A percentile compares a stretch with the other conserved stretches of the same genome.
Conservation (phyloP, 352 stramenopile species). For the Phytopythium chamaehyphon region DNA sequence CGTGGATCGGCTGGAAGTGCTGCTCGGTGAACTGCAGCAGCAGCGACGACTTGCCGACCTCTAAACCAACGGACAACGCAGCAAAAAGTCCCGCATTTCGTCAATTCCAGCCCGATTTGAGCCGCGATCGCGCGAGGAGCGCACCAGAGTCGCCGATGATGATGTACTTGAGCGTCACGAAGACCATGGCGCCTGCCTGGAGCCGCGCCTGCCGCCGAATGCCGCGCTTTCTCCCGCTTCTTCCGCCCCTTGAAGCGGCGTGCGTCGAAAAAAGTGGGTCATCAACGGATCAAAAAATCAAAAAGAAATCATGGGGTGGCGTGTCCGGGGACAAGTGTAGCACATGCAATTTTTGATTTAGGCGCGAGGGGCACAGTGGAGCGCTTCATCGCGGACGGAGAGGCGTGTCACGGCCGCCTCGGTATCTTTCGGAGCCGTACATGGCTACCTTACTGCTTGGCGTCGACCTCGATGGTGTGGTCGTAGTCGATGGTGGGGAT, state of each 20-base stretch:
- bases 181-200: conserved; percentile 52
- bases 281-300: neutral
- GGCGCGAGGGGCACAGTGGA: too few species aligned
- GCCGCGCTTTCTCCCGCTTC: conserved; percentile 1
- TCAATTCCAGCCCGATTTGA: neutral
- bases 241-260: neutral
- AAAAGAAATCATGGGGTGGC: too few species aligned
- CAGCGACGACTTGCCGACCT: conserved; percentile 89
- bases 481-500: conserved; percentile 99
- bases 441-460: conserved; percentile 35
- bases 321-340: too few species aligned
- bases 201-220: neutral
- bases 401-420: too few species aligned
- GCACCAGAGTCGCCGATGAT: conserved; percentile 82
- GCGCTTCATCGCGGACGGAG: too few species aligned
- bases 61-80: too few species aligned
- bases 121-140: neutral
- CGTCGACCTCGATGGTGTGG: conserved; percentile 97
- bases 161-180: conserved; percentile 89
- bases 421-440: too few species aligned
- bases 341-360: too few species aligned
- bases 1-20: conserved; percentile 87
- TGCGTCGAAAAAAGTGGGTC: too few species aligned
- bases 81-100: too few species aligned
- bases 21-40: conserved; percentile 90